Base-by-base conservation (phyloP, 306 rosid genomes). In the Morella rubra region DNA sequence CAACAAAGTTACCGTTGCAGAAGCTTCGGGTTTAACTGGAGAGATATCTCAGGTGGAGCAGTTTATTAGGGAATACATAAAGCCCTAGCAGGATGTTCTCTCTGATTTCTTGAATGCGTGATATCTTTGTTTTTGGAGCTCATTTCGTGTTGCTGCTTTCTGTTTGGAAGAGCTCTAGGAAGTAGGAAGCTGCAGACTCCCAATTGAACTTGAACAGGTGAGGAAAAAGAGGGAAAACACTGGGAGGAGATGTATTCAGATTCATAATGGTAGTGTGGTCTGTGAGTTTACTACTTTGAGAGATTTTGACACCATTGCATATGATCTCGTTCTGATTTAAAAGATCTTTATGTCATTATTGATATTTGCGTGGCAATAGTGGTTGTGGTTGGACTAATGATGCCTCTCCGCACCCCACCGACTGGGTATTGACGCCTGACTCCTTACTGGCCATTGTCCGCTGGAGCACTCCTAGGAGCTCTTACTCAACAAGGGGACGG, bases 1-100 rank as follows among this genome's bases (percentile, higher is more conserved):
- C 7, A 94, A 91, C 91, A 90, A 84, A 81, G 96, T 91, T 51
- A 81, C 87, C 5, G 85, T 87, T 41, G 97, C 93, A 61, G 98
- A 91, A 77, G 91, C 93, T 54, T 88, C 96, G 56, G 97, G 97
- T 71, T 69, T 89, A 76, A 87, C 84, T 1, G 91, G 98, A 46
- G 93, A 89, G 56, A 88, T 86, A 78, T 45, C 90, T 85, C 87
- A 87, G 82, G 87, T 91, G 76, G 91, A 85, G 81, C 89, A 86
- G 61, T 94, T 94, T 79, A 85, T 94, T 76, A 87, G 94, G 81
- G 93, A 89, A 76, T 71, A 82, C 44, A 94, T 87, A 16, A 84
- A 81, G 84, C 81, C 87, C 8, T 84, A 84, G 76, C 41, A 2
- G 4, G 66, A 55, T 45, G 13, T 19, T 69, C 27, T 49, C 37